Evolutionary conservation across 805 yeast species (phyloP).

Genomic region (Candida schatavii): DNA sequence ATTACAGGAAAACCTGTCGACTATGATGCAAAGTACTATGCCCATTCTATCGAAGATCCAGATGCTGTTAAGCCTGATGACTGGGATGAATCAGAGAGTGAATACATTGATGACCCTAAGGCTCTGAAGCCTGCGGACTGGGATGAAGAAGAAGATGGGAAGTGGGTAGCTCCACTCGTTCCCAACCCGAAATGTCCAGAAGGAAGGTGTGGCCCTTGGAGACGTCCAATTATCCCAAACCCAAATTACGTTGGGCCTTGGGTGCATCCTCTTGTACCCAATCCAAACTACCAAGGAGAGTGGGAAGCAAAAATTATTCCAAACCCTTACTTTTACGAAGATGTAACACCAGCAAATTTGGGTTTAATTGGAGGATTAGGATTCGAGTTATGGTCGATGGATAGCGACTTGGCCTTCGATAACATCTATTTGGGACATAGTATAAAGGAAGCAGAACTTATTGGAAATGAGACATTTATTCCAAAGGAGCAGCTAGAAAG

Average conservation of each 20-base stretch:
- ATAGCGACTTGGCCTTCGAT: slow-evolving; percentile 69
- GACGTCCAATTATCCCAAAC: slow-evolving; percentile 62
- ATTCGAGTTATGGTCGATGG: slow-evolving; percentile 88
- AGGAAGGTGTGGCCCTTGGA: slow-evolving; percentile 84
- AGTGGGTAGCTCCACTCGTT: slow-evolving; percentile 70
- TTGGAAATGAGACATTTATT: slow-evolving; percentile 74
- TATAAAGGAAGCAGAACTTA: slow-evolving; percentile 74
- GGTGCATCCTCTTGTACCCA: slow-evolving; percentile 62
- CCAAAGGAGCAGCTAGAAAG: slow-evolving; percentile 54
- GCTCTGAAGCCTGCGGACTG: slow-evolving; percentile 71
- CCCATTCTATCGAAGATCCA: slow-evolving; percentile 60
- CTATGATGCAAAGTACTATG: slow-evolving; percentile 76
- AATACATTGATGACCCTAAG: slow-evolving; percentile 63
- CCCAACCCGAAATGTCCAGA: slow-evolving; percentile 69
- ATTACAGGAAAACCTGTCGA: slow-evolving; percentile 69
- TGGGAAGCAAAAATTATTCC: slow-evolving; percentile 68
- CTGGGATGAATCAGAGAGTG: slow-evolving; percentile 70
- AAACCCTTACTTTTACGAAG: slow-evolving; percentile 70
- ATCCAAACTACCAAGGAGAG: slow-evolving; percentile 76
- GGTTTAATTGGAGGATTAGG: slow-evolving; percentile 73
- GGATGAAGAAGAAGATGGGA: slow-evolving; percentile 91
- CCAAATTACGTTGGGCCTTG: slow-evolving; percentile 77
- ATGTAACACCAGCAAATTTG: slow-evolving; percentile 53
- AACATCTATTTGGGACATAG: slow-evolving; percentile 85
- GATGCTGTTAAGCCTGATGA: slow-evolving; percentile 64